A percentile compares a stretch with the other conserved stretches of the same genome.
Conservation (phyloP, 2,329 filamentous ascomycete species). For the Scorias spongiosa region DNA sequence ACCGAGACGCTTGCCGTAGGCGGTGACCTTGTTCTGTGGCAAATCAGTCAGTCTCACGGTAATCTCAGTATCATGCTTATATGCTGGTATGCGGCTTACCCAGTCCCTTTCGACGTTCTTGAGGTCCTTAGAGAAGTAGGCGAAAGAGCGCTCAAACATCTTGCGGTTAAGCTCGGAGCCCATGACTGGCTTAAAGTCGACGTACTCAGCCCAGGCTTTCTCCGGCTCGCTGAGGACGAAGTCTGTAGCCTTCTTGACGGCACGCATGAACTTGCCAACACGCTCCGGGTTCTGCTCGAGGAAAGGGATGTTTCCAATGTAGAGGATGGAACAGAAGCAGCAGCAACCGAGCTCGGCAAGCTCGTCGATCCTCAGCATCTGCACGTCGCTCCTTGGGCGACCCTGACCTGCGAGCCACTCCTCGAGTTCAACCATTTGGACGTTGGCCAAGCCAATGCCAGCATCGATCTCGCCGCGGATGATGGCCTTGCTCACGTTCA, state of each 20-base stretch:
- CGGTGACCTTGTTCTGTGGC: slow-evolving; percentile 48
- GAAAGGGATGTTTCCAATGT: slow-evolving; percentile 64
- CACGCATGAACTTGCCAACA: slow-evolving; percentile 52
- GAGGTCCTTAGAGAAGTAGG: slow-evolving; percentile 59
- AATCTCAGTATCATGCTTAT: background rate
- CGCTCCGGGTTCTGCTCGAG: slow-evolving; percentile 50
- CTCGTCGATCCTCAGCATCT: slow-evolving; percentile 71
- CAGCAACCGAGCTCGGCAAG: slow-evolving; percentile 67
- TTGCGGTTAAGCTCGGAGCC: slow-evolving; percentile 53
- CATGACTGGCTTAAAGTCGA: slow-evolving; percentile 59
- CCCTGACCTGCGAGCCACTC: slow-evolving; percentile 54
- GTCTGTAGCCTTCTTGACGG: slow-evolving; percentile 61
- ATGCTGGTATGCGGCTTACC: slow-evolving; percentile 17
- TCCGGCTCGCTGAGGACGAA: slow-evolving; percentile 50
- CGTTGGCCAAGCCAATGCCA: slow-evolving; percentile 64
- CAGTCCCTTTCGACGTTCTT: slow-evolving; percentile 64
- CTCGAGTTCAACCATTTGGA: slow-evolving; percentile 70
- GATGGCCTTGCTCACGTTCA: slow-evolving; percentile 68
- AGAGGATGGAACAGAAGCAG: slow-evolving; percentile 71
- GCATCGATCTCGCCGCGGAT: slow-evolving; percentile 59
- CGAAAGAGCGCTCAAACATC: slow-evolving; percentile 66
- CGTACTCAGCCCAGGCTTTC: slow-evolving; percentile 51
- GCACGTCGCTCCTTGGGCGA: slow-evolving; percentile 50
- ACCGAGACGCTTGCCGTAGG: slow-evolving; percentile 58
- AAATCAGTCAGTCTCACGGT: background rate